These are phyloP conservation scores for Sporobolomyces pararoseus DNA, from an alignment of 768 basidiomycete species.

Conservation along the genomic window DNA sequence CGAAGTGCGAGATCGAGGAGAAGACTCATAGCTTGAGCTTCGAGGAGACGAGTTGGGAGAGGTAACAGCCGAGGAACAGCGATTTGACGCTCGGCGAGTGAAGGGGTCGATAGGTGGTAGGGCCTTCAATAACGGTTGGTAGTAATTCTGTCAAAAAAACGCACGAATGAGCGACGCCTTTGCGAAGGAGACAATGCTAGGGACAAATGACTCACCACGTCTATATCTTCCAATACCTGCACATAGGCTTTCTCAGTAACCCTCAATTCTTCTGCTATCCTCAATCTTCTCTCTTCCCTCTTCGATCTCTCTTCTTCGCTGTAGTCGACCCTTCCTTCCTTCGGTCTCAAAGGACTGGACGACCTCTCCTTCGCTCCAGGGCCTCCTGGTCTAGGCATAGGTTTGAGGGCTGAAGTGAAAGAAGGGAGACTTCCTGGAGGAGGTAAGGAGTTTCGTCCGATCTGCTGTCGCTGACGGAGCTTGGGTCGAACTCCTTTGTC, in stretches of 20 bases:
- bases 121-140: constrained; percentile 25
- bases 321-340: background rate
- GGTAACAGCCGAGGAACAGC: background rate
- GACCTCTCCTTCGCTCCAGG: background rate
- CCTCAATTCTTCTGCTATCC: constrained; percentile 41
- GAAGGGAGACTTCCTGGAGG: constrained; percentile 1
- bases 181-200: too few species aligned
- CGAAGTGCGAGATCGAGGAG: constrained; percentile 12
- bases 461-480: background rate
- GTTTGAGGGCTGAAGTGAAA: constrained; percentile 4
- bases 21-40: background rate
- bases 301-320: constrained; percentile 5
- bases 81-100: constrained; percentile 13
- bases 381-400: background rate
- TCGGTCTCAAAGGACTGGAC: constrained; percentile 15
- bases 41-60: constrained; percentile 10
- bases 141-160: constrained; percentile 28
- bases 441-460: constrained; percentile 3
- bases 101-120: constrained; percentile 12
- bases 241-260: constrained; percentile 44
- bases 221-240: constrained; percentile 37
- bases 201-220: constrained; percentile 20
- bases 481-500: background rate
- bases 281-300: constrained; percentile 29
- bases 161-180: too few species aligned